Percentiles rank a stretch among this genome's conserved stretches.
Conservation (phyloP, 208 protist species). For the Vickermania ingenoplastis region DNA sequence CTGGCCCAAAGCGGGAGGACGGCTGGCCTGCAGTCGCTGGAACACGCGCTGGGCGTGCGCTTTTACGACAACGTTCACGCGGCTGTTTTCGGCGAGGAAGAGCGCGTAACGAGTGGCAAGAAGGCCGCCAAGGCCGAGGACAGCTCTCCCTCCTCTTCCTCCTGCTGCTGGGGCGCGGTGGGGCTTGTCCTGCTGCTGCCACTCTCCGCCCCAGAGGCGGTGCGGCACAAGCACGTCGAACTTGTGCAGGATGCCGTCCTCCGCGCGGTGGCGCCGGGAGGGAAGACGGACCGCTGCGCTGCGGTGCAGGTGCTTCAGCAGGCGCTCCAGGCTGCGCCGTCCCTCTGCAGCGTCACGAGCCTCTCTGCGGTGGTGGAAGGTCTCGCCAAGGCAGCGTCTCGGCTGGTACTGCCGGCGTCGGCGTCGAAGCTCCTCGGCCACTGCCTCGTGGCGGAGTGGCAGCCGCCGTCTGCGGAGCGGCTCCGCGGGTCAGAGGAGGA, state of each 20-base stretch:
- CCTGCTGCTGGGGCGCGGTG: background rate
- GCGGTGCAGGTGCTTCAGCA: background rate
- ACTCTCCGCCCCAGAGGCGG: background rate
- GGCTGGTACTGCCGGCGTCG: constrained; percentile 24
- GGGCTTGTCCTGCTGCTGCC: background rate
- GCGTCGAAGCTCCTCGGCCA: constrained; percentile 43
- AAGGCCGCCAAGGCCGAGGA: background rate
- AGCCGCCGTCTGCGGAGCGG: background rate
- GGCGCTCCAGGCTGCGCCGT: background rate
- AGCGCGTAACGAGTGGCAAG: constrained; percentile 2
- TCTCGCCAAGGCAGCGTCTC: constrained; percentile 56
- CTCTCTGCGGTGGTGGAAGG: constrained; percentile 61
- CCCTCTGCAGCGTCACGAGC: constrained; percentile 27
- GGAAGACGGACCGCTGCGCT: background rate
- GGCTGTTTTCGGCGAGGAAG: constrained; percentile 21
- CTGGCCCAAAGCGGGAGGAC: constrained; percentile 3
- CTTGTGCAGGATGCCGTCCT: background rate
- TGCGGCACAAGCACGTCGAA: background rate
- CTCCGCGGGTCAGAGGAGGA: background rate
- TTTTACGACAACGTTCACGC: constrained; percentile 13
- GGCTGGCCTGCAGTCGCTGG: background rate
- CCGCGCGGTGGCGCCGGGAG: background rate
- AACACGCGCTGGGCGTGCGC: background rate
- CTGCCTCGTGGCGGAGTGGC: constrained; percentile 21
- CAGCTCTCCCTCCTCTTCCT: background rate